Base-by-base conservation (phyloP, 306 rosid genomes). In the Quercus berberidifolia region DNA sequence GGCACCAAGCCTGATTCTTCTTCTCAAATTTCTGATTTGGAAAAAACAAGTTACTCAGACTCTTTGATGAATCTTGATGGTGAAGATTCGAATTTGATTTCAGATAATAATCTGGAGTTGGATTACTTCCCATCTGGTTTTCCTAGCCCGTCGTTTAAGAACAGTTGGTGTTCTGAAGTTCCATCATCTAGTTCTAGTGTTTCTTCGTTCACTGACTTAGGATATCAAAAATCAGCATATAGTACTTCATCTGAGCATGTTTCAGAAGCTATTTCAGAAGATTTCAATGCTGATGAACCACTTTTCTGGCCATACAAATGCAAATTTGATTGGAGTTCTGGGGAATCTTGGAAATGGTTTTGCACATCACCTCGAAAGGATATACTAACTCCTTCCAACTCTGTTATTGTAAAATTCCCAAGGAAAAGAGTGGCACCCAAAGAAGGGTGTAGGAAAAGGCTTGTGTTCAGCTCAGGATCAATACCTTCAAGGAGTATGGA, bases 301-400 rank as follows among this genome's bases (percentile, higher is more conserved):
- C 85, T 90, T 18, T 90, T 84, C 74, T 88, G 90, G 92, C 94
- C 89, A 65, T 88, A 79, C 26, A 86, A 86, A 57, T 79, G 62
- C 71, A 38, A 82, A 69, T 58, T 68, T 8, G 55, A 68, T 52
- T 81, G 89, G 91, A 25, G 73, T 59, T 74, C 69, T 71, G 82
- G 81, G 64, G 85, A 79, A 60, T 33, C 75, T 1, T 83, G 81
- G 85, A 70, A 60, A 49, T 80, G 80, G 64, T 88, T 88, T 71
- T 76, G 79, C 69, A 68, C 62, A 80, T 90, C 91, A 0, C 91
- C 91, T 0, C 78, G 74, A 10, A 80, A 74, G 76, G 30, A 18
- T 14, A 38, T n/a, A 31, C 30, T 30, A 30, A 56, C 58, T 31
- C 79, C 67, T 18, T 57, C 51, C 17, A 57, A 56, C 19, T 68